These are phyloP conservation scores for Tetraselmis chui DNA, from an alignment of 139 green algal genomes.

Conservation along the genomic window DNA sequence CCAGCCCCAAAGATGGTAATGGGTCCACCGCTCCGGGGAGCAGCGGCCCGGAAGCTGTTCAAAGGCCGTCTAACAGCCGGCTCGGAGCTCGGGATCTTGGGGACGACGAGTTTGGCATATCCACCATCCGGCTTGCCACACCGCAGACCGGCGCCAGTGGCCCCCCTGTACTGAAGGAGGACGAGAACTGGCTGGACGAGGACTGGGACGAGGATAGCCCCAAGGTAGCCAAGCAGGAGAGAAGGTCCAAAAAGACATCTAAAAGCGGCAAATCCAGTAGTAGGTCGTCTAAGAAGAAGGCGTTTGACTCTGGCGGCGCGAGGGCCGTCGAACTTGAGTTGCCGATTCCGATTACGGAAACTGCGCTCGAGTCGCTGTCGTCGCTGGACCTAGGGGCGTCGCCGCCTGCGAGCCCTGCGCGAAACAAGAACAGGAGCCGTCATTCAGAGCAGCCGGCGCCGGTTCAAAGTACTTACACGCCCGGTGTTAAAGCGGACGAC, in stretches of 20 bases:
- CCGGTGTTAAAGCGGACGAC: not conserved
- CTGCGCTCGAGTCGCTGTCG: not conserved
- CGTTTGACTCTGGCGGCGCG: not conserved
- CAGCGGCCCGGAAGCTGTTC: too few species aligned
- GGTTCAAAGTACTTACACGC: not conserved
- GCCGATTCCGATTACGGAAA: not conserved
- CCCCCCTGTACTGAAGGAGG: not conserved
- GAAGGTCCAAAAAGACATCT: too few species aligned
- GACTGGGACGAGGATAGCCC: constrained; percentile 1
- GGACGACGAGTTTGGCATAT: not conserved
- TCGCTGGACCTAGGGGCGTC: not conserved
- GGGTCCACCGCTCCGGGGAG: not conserved
- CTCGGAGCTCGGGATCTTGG: not conserved
- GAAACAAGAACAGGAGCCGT: too few species aligned
- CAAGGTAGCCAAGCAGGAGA: not conserved
- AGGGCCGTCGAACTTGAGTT: not conserved
- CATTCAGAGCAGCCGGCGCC: not conserved
- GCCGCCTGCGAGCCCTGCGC: not conserved
- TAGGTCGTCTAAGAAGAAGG: not conserved
- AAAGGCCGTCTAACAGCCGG: not conserved
- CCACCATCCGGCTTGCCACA: not conserved
- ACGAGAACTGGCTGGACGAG: constrained; percentile 1
- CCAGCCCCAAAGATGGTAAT: too few species aligned
- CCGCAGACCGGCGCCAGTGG: too few species aligned
- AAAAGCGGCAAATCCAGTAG: too few species aligned